These are phyloP conservation scores for Dryadomyces sulphureus DNA, from an alignment of 2,329 filamentous ascomycete genomes.

Conservation along the genomic window DNA sequence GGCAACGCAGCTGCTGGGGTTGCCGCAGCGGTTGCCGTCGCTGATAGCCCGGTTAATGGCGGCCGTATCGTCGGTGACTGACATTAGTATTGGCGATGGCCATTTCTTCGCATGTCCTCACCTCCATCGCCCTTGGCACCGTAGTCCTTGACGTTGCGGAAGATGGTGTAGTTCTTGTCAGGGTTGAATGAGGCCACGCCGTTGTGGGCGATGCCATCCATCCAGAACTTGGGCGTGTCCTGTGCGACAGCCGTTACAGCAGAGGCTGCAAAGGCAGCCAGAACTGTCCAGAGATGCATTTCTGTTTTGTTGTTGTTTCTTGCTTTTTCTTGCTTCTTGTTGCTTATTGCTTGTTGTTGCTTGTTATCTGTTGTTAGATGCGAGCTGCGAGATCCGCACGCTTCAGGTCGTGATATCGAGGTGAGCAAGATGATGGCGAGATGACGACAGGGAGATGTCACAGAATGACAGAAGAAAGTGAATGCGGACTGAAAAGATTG, in stretches of 20 bases:
- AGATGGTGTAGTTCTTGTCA: slow-evolving; percentile 16
- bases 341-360: too few species aligned
- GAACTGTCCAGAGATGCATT: slow-evolving; percentile 2
- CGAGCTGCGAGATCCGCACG: too few species aligned
- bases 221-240: slow-evolving; percentile 19
- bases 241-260: slow-evolving; percentile 4
- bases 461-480: too few species aligned
- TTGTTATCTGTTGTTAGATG: too few species aligned
- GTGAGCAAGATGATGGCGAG: too few species aligned
- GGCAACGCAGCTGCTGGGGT: slow-evolving; percentile 10
- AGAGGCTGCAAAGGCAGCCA: not conserved
- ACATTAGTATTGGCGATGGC: not conserved
- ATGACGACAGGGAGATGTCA: too few species aligned
- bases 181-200: slow-evolving; percentile 31
- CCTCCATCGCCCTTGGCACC: slow-evolving; percentile 60
- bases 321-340: not conserved
- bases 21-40: slow-evolving; percentile 16
- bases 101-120: slow-evolving; percentile 6
- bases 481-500: too few species aligned
- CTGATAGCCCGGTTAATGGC: slow-evolving; percentile 55
- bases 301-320: not conserved
- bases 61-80: slow-evolving; percentile 54
- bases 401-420: too few species aligned
- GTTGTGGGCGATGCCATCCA: slow-evolving; percentile 30
- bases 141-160: slow-evolving; percentile 13